Evolutionary conservation across 495 filamentous ascomycete species (phyloP).

Genomic region (Neurospora sp.): DNA sequence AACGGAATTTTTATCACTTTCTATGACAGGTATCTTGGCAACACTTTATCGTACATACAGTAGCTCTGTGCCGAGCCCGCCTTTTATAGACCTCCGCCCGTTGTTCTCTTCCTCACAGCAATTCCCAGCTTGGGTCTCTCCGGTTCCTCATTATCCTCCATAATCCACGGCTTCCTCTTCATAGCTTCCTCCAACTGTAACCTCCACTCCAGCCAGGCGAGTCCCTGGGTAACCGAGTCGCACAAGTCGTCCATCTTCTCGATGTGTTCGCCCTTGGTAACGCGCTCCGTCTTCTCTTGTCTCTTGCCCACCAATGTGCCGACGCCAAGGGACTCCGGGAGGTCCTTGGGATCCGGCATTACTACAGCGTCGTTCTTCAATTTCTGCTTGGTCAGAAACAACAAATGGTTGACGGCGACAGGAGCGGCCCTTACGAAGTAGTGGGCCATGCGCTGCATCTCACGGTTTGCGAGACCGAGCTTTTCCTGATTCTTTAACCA

Average conservation of each 20-base stretch:
- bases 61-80: not conserved
- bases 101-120: not conserved
- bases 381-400: not conserved
- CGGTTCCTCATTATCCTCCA: conserved; percentile 1
- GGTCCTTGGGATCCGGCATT: not conserved
- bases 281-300: not conserved
- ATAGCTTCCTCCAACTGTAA: conserved; percentile 46
- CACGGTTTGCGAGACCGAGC: not conserved
- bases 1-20: not conserved
- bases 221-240: conserved; percentile 78
- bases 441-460: not conserved
- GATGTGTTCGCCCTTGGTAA: not conserved
- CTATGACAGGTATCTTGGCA: not conserved
- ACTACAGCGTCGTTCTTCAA: not conserved
- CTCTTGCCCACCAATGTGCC: not conserved
- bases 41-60: not conserved
- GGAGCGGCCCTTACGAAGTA: not conserved
- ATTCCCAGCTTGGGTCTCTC: not conserved
- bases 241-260: conserved; percentile 68
- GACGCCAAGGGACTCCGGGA: not conserved
- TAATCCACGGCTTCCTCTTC: conserved; percentile 17
- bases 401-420: not conserved
- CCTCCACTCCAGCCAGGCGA: conserved; percentile 82
- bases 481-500: not conserved
- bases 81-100: not conserved